A percentile compares a stretch with the other conserved stretches of the same genome.
Evolutionary conservation across 371 early-diverging fungal genomes (phyloP).

Genomic region (Conidiobolus incongruus): DNA sequence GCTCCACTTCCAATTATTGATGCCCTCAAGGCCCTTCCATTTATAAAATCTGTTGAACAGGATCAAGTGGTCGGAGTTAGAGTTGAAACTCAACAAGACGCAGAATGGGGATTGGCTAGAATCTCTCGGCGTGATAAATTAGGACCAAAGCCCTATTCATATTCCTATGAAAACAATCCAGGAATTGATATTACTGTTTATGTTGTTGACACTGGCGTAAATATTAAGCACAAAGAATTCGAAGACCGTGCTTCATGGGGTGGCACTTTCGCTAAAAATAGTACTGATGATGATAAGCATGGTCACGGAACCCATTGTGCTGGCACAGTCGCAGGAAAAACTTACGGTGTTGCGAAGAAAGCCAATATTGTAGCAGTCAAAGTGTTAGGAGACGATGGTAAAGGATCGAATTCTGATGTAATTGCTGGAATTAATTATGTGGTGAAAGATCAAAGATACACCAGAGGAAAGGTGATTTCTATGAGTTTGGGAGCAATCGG

Average conservation of each 20-base stretch:
- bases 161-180: slow-evolving; percentile 37
- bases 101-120: slow-evolving; percentile 88
- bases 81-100: slow-evolving; percentile 42
- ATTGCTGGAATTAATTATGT: slow-evolving; percentile 52
- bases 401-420: slow-evolving; percentile 61
- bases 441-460: slow-evolving; percentile 17
- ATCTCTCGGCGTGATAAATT: slow-evolving; percentile 55
- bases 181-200: slow-evolving; percentile 66
- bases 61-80: slow-evolving; percentile 57
- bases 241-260: slow-evolving; percentile 80
- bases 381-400: slow-evolving; percentile 69
- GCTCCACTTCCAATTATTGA: too few species aligned
- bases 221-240: too few species aligned
- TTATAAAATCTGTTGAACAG: slow-evolving; percentile 69
- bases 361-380: slow-evolving; percentile 85
- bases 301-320: slow-evolving; percentile 93
- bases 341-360: slow-evolving; percentile 87
- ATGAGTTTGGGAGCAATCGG: slow-evolving; percentile 83
- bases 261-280: slow-evolving; percentile 41
- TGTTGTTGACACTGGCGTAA: too few species aligned
- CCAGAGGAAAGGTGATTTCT: slow-evolving; percentile 19
- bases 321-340: too few species aligned
- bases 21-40: too few species aligned
- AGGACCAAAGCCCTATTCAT: too few species aligned
- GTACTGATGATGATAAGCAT: slow-evolving; percentile 57